A percentile compares a stretch with the other conserved stretches of the same genome.
phyloP scores from a whole-genome alignment of 352 stramenopile genomes.

The Phytophthora europaea region DNA sequence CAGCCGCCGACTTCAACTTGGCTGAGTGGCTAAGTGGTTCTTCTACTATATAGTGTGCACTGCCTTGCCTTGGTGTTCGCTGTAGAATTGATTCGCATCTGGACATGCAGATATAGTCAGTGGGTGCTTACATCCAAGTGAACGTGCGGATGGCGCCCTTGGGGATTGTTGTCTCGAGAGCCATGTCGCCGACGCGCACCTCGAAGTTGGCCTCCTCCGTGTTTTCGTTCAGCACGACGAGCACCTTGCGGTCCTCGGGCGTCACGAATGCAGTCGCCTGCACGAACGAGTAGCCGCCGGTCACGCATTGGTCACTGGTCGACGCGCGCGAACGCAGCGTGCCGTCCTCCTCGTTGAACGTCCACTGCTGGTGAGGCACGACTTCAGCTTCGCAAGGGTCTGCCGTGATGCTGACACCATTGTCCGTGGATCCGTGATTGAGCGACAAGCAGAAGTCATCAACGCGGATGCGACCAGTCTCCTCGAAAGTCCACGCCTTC shows the following conservation, averaged over 20 bases:
- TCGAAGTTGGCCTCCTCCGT: conserved; percentile 76
- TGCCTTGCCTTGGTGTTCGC: neutral
- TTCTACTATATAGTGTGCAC: neutral
- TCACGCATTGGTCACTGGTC: conserved; percentile 72
- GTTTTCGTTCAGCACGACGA: conserved; percentile 90
- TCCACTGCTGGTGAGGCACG: conserved; percentile 64
- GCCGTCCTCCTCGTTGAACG: conserved; percentile 56
- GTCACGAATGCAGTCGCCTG: conserved; percentile 79
- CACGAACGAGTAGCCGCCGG: conserved; percentile 80
- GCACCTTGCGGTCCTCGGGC: conserved; percentile 75
- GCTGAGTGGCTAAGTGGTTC: neutral
- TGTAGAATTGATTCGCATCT: neutral
- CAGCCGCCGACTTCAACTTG: neutral
- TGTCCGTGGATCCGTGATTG: conserved; percentile 68
- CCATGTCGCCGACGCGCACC: conserved; percentile 54
- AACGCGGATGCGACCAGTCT: conserved; percentile 63
- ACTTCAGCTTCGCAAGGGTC: conserved; percentile 57
- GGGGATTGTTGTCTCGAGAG: conserved; percentile 66
- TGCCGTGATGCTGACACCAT: conserved; percentile 62
- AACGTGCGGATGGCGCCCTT: conserved; percentile 78
- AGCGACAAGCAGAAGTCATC: conserved; percentile 72
- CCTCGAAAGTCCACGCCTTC: conserved; percentile 65
- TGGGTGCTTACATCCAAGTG: conserved; percentile 59
- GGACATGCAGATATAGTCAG: neutral
- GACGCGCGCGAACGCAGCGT: conserved; percentile 60